Evolutionary conservation across 78 protist genomes (phyloP).

Genomic region (Dictyostelium capitatum): DNA sequence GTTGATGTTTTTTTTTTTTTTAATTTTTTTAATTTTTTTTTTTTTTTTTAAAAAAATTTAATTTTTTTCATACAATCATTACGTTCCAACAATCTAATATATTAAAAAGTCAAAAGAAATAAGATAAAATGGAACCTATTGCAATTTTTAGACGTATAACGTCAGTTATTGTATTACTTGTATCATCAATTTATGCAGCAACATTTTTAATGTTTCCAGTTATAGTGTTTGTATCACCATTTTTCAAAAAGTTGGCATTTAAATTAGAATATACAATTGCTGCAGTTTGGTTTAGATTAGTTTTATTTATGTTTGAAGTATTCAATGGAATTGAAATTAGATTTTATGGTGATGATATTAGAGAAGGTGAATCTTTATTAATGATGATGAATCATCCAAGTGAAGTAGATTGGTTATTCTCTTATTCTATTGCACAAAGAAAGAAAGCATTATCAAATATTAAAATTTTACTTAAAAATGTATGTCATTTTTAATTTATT

Average conservation of each 20-base stretch:
- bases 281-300: not conserved
- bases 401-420: slow-evolving; percentile 60
- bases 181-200: slow-evolving; percentile 17
- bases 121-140: not conserved
- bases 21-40: too few species aligned
- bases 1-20: too few species aligned
- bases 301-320: slow-evolving; percentile 17
- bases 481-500: too few species aligned
- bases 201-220: slow-evolving; percentile 42
- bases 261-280: not conserved
- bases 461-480: slow-evolving; percentile 53
- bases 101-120: not conserved
- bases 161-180: not conserved
- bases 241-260: slow-evolving; percentile 2
- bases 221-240: slow-evolving; percentile 18
- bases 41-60: too few species aligned
- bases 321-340: slow-evolving; percentile 26
- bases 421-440: slow-evolving; percentile 15
- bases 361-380: slow-evolving; percentile 24
- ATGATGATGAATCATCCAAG: slow-evolving; percentile 68
- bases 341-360: slow-evolving; percentile 31
- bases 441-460: slow-evolving; percentile 20
- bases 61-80: too few species aligned
- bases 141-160: not conserved
- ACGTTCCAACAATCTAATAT: not conserved